Conservation (phyloP, 1,284 basidiomycete species). For the Ustilago shanxiensis region DNA sequence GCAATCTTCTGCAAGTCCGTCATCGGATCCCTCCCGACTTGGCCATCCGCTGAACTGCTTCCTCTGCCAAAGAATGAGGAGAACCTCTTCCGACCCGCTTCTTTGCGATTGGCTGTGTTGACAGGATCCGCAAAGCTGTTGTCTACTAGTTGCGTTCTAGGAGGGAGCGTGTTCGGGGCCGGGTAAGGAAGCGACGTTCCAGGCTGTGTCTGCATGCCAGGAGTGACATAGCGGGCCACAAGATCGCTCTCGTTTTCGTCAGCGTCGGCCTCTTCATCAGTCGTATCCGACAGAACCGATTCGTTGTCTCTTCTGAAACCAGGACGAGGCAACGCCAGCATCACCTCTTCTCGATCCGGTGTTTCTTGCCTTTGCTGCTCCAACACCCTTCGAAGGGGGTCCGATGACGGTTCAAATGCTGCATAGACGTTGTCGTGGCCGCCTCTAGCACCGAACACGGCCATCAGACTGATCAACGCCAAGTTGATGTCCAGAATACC, state of each 20-base stretch:
- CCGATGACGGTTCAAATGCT: constrained; percentile 28
- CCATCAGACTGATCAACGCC: constrained; percentile 34
- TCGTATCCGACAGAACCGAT: constrained; percentile 47
- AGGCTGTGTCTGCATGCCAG: not conserved
- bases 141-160: not conserved
- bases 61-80: constrained; percentile 27
- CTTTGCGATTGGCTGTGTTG: not conserved
- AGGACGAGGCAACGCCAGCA: constrained; percentile 42
- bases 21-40: not conserved
- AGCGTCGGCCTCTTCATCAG: constrained; percentile 45
- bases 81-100: constrained; percentile 16
- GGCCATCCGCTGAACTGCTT: not conserved
- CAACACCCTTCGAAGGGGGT: constrained; percentile 27
- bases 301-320: constrained; percentile 40
- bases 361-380: constrained; percentile 21
- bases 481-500: constrained; percentile 30
- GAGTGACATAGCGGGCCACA: not conserved
- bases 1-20: constrained; percentile 33
- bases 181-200: not conserved
- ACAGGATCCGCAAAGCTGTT: not conserved
- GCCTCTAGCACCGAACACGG: constrained; percentile 32
- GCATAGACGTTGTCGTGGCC: constrained; percentile 32
- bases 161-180: not conserved
- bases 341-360: constrained; percentile 36
- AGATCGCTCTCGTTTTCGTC: not conserved